Conservation (phyloP, 2,329 filamentous ascomycete species). For the Dactylellina haptotyla region DNA sequence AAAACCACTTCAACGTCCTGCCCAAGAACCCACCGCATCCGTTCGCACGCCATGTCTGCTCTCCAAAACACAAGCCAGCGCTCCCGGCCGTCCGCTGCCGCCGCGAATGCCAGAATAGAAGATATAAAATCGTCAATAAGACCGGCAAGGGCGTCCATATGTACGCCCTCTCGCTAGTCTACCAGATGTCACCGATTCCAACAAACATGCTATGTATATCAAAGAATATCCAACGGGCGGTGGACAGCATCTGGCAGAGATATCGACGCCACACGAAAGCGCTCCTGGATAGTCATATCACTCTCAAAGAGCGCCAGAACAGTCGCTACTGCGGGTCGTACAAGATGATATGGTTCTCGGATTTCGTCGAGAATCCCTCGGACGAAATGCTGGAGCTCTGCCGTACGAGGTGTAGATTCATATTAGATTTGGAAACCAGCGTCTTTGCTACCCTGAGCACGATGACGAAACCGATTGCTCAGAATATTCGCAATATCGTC, state of each 20-base stretch:
- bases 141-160: neutral
- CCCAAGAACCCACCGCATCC: constrained; percentile 40
- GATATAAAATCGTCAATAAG: neutral
- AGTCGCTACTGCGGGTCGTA: constrained; percentile 16
- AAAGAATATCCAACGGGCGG: constrained; percentile 18
- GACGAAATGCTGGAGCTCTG: constrained; percentile 19
- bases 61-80: constrained; percentile 6
- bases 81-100: constrained; percentile 8
- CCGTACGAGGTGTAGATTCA: constrained; percentile 26
- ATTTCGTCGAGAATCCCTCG: constrained; percentile 29
- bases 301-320: constrained; percentile 13
- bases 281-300: constrained; percentile 21
- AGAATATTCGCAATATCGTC: constrained; percentile 14
- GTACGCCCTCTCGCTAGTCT: constrained; percentile 31
- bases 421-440: constrained; percentile 30
- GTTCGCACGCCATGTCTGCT: constrained; percentile 25
- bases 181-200: constrained; percentile 43
- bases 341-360: constrained; percentile 29
- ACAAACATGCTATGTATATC: constrained; percentile 35
- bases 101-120: constrained; percentile 29
- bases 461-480: constrained; percentile 5
- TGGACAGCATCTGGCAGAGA: constrained; percentile 19
- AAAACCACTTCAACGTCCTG: constrained; percentile 43
- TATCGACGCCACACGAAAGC: constrained; percentile 16
- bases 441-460: constrained; percentile 18